Base-by-base conservation (phyloP, 2,329 filamentous ascomycete species). In the Xylaria sp. region DNA sequence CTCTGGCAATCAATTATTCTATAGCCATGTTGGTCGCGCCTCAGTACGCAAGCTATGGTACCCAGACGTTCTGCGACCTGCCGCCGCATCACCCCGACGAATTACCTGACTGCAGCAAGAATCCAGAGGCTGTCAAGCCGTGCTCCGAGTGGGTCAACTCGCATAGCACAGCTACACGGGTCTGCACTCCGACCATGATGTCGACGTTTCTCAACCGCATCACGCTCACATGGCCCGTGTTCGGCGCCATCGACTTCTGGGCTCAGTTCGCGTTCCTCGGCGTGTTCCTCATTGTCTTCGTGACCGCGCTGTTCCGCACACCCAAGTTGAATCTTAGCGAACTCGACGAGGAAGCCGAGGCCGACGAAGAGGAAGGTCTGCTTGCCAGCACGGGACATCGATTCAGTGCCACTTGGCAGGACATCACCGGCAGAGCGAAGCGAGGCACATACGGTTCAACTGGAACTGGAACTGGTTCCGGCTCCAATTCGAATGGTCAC, bases 241-340 rank as follows among this genome's bases (percentile, higher is more conserved):
- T 99, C 77, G 96, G 96, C 12, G 90, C 91, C 12, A 84, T 98
- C n/a, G 88, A 93, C 74, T 99, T 98, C 81, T 99, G 94, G 94
- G 93, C 94, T 0, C 96, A 99, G 77, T 98, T 98, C 78, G 92
- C 88, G 13, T 98, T 99, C 82, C 82, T 99, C 52, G 91, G 82
- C 41, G 86, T 98, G 23, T 98, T 97, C 80, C 80, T 97, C 10
- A 82, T 97, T 64, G 90, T 97, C 13, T 92, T 97, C 74, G 68
- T 94, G 25, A 92, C 92, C 0, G 89, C 92, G 2, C 82, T 98
- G 0, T 91, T 98, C 85, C 90, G 92, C 51, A 90, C 94, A 1
- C 94, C 95, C 0, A 90, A 87, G 77, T 81, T 97, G 44, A 89
- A 95, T 75, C 85, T 95, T 65, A 87, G 88, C 55, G 90, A 94